These are phyloP conservation scores for Phytophthora megakarya DNA, from an alignment of 352 stramenopile genomes.

Conservation along the genomic window DNA sequence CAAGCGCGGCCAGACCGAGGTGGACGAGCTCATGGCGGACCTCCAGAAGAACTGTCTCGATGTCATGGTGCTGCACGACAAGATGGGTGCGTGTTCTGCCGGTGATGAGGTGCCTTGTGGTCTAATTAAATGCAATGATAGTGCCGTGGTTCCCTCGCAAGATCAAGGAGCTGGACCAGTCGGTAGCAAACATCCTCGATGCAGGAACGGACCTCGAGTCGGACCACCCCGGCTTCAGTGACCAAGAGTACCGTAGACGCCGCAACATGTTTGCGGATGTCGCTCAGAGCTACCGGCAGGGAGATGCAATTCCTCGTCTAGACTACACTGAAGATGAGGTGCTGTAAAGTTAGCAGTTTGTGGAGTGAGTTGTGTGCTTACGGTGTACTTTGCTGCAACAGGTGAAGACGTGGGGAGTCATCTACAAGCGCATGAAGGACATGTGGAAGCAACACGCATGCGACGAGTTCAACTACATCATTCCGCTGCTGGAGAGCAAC, in stretches of 20 bases:
- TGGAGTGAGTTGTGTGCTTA: background rate
- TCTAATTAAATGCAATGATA: slow-evolving; percentile 22
- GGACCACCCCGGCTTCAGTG: slow-evolving; percentile 96
- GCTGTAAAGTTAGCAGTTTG: background rate
- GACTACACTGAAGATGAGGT: slow-evolving; percentile 96
- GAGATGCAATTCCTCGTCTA: slow-evolving; percentile 92
- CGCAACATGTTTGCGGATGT: slow-evolving; percentile 89
- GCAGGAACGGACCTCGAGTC: slow-evolving; percentile 93
- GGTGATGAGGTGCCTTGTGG: background rate
- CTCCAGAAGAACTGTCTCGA: slow-evolving; percentile 89
- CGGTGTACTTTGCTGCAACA: slow-evolving; percentile 9
- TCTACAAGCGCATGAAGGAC: slow-evolving; percentile 94
- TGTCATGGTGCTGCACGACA: slow-evolving; percentile 93
- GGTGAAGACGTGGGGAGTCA: slow-evolving; percentile 88
- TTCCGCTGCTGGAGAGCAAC: slow-evolving; percentile 93
- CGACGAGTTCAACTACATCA: slow-evolving; percentile 96
- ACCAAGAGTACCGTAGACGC: slow-evolving; percentile 91
- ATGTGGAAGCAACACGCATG: slow-evolving; percentile 95
- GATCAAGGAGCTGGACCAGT: slow-evolving; percentile 81
- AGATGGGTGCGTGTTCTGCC: slow-evolving; percentile 68
- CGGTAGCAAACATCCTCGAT: slow-evolving; percentile 90
- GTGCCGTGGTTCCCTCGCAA: slow-evolving; percentile 88
- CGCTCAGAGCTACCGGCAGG: slow-evolving; percentile 90
- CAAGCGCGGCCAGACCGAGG: slow-evolving; percentile 68
- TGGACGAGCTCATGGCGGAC: slow-evolving; percentile 88